Base-by-base conservation (phyloP, 2,329 filamentous ascomycete genomes). In the Pseudomassariella vexata region DNA sequence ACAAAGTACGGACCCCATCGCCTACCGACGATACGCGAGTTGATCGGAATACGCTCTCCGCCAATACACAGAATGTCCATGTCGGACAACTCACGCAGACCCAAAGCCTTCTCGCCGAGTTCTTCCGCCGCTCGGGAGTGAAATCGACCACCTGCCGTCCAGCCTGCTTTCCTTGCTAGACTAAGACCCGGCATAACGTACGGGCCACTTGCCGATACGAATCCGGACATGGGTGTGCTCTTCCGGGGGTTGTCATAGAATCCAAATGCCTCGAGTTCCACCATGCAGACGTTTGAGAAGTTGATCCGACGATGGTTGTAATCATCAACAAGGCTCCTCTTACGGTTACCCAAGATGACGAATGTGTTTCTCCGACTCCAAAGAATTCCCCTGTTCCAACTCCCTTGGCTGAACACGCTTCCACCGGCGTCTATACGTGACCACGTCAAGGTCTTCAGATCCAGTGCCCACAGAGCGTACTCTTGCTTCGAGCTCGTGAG, bases 241-340 rank as follows among this genome's bases (percentile, higher is more conserved):
- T 82, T 84, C 42, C 89, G 78, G 9, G 92, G 89, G 55, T 96
- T 98, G 53, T 96, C 90, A 56, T 95, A 96, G 25, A 98, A 79
- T 2, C 92, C 92, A 63, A 96, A 98, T 0, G 92, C 89, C 55
- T 98, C 92, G 9, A 98, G 69, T 58, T 98, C 92, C 7, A 98
- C 90, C 71, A 96, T 84, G 57, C 92, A 96, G 18, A 96, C 79
- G 52, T 98, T 94, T 8, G 85, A 85, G 55, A 96, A 98, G 59
- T 98, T 98, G 60, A 98, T 94, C 17, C 92, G 82, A 9, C 92
- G 83, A 52, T 96, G 92, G 54, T 96, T 96, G 60, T 98, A 98
- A 57, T 98, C 92, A 47, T 98, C 90, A 1, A 96, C 90, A 19
- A 98, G 70, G 46, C 85, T 95, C 40, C 92, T 73, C 59, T 94